Evolutionary conservation across 768 basidiomycete genomes (phyloP), one percentile per base, ranked within the genome.

Genomic region (Mycena rosella): DNA sequence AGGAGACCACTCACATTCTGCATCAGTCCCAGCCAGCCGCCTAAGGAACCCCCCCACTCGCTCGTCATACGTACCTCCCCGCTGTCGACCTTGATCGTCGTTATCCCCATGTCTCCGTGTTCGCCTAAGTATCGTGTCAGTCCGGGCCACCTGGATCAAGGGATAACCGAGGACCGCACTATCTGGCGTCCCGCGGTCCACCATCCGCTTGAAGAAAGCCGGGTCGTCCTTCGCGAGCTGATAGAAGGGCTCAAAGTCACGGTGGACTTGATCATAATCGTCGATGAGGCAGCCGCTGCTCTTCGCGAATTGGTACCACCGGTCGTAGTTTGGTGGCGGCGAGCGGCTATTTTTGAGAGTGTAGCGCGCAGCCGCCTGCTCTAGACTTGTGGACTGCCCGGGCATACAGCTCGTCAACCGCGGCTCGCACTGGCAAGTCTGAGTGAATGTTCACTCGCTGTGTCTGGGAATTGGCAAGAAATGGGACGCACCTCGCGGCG

Each of bases 171-270:
- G 14, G 22, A 22, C 5, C 68, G 47, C 47, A 69, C 68, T 26
- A 57, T 6, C 18, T 52, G 22, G n/a, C 32, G 38, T 18, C 32
- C 53, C 69, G 5, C 38, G 40, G 27, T 42, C 44, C 0, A 70
- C 57, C 69, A 67, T 70, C 20, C 36, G 32, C 49, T 30, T 26
- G 30, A 68, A 68, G 30, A 59, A 64, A 56, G 6, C 7, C 2
- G 15, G 32, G 38, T 68, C 67, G 18, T 55, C 24, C 24, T 49
- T 27, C 22, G 67, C 63, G 1, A 68, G 51, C 53, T 68, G 62
- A 15, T 56, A 64, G 51, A 64, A 60, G 0, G 67, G 67, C 57
- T 60, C 62, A 26, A 63, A 68, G 30, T 68, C 67, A 10, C 57
- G 38, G 1, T 47, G 36, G 22, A 68, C 29, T 22, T 59, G 67